Base-by-base conservation (phyloP, 2,329 filamentous ascomycete genomes). In the Neocatenulostroma microsporum region DNA sequence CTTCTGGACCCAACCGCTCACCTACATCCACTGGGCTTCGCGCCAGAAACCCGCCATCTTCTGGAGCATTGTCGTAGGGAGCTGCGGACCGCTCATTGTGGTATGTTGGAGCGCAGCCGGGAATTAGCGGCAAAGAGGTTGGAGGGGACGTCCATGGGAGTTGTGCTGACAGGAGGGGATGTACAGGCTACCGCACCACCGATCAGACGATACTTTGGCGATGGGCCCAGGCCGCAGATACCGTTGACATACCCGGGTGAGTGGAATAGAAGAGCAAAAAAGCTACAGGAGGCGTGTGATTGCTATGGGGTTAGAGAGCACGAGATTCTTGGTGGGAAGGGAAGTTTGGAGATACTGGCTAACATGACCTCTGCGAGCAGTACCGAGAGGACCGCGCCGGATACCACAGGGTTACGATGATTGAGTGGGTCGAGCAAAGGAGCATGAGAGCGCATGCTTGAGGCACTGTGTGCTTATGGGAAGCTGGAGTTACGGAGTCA, bases 161-260 rank as follows among this genome's bases (percentile, higher is more conserved):
- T n/a, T n/a, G n/a, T n/a, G n/a, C n/a, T n/a, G n/a, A n/a, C n/a
- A n/a, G n/a, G n/a, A n/a, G n/a, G n/a, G 6, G 6, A 9, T n/a
- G 5, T 26, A 21, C 36, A 58, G 56, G 39, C 82, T 41, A 70
- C 74, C 39, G 80, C 85, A 1, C 87, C 88, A 28, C 82, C 85
- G 31, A 69, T 93, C 50, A 72, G 88, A 61, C 66, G 69, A 45
- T 70, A 68, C 46, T 63, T 94, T 39, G 88, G 88, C 51, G 86
- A 94, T 60, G 67, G 78, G 51, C 74, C 79, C 51, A 74, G 82
- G 46, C 68, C 76, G 46, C 75, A 71, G 39, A 79, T 96, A 47
- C 91, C 91, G 21, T 67, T 88, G 62, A 93, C 87, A 60, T 98
- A 96, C 71, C 91, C 91, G 42, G 76, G 89, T 96, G 76, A 62